Evolutionary conservation across 768 basidiomycete genomes (phyloP).

Genomic region (Tricholoma furcatifolium): DNA sequence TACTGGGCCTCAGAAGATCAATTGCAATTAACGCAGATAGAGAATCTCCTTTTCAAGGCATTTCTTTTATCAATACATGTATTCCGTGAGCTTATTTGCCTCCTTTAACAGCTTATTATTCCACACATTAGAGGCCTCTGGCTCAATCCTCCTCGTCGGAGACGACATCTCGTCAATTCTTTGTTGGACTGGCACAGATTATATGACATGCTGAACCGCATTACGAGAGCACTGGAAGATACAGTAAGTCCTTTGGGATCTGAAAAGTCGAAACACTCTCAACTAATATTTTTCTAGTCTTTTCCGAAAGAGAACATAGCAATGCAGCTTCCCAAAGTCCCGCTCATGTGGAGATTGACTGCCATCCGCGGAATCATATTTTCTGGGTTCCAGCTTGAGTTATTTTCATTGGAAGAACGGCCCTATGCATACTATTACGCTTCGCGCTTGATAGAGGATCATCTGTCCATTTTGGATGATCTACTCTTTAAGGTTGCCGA

Average conservation of each 20-base stretch:
- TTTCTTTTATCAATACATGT: conserved; percentile 7
- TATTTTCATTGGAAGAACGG: conserved; percentile 67
- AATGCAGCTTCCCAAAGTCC: conserved; percentile 41
- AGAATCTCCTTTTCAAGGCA: conserved; percentile 44
- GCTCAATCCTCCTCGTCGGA: conserved; percentile 66
- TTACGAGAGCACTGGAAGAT: conserved; percentile 28
- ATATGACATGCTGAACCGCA: conserved; percentile 45
- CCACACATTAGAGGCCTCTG: conserved; percentile 61
- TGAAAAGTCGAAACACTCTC: background rate
- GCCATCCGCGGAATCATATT: conserved; percentile 66
- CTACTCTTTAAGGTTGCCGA: conserved; percentile 37
- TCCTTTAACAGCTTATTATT: conserved; percentile 47
- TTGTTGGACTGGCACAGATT: conserved; percentile 65
- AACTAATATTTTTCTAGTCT: conserved; percentile 21
- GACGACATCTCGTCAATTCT: conserved; percentile 63
- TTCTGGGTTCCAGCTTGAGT: conserved; percentile 74
- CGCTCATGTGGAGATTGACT: conserved; percentile 58
- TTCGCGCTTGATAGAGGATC: conserved; percentile 52
- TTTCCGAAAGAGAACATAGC: conserved; percentile 34
- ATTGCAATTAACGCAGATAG: conserved; percentile 39
- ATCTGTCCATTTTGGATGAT: conserved; percentile 53
- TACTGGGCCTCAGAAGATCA: conserved; percentile 33
- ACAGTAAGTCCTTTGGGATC: conserved; percentile 22
- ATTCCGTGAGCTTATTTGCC: conserved; percentile 8
- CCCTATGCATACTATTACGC: conserved; percentile 79